Evolutionary conservation across 345 rosid genomes (phyloP), one percentile per base, ranked within the genome.

Genomic region (Erysimum cheiranthoides): DNA sequence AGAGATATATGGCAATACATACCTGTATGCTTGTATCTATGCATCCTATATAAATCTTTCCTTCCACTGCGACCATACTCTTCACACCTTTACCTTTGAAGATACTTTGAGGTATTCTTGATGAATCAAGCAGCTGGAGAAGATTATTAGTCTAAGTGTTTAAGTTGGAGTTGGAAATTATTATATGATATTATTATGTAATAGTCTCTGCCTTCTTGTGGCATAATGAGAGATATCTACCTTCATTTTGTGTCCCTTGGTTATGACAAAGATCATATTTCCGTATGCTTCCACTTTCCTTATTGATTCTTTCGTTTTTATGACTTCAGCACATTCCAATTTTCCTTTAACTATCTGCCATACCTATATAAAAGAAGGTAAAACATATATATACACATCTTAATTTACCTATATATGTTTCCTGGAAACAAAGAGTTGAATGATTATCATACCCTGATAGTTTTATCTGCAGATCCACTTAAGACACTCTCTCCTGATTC

Each of bases 21-120:
- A 91, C 98, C 92, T 86, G 93, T 82, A 92, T 86, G 84, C 98
- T 89, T 66, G 98, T 88, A 84, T 94, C 96, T 47, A 13, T 61
- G 82, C 96, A 92, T 70, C 98, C 97, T 4, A 81, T 46, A 17
- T 90, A 94, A 49, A 90, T 82, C 85, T 85, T 94, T 79, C 93
- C 97, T 56, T 80, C 88, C 1, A 82, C n/a, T 69, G 80, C 64
- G 31, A 68, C 84, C 85, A 89, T 86, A 84, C 90, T 83, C 69
- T 86, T 90, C 56, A 83, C 88, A 34, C 81, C 83, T 79, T 86
- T 91, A 46, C 82, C 76, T 78, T 81, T 88, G 82, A 83, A 87
- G 50, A 85, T 71, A 53, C 82, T 84, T 60, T 80, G 91, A 25
- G 81, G 66, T 35, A 51, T 71, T 84, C 87, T 86, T 13, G 88